These are phyloP conservation scores for Carex sylvatica DNA, from an alignment of 202 grass and related monocot genomes.

Conservation along the genomic window DNA sequence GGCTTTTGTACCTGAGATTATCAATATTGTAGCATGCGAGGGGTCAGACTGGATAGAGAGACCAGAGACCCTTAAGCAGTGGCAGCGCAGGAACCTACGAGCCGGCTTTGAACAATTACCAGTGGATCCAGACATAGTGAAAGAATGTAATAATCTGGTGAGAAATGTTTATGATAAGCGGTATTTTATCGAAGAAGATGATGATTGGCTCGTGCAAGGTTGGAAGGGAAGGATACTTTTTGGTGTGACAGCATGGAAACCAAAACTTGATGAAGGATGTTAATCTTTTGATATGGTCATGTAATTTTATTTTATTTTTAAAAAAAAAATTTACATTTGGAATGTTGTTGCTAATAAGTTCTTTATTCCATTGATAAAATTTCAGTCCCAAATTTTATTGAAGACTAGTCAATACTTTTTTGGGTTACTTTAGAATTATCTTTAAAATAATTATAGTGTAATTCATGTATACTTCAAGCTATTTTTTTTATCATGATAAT, in stretches of 20 bases:
- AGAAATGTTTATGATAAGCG: conserved; percentile 32
- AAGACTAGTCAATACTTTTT: no score
- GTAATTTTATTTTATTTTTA: no score
- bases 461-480: no score
- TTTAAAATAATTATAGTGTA: no score
- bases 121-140: conserved; percentile 34
- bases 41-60: conserved; percentile 41
- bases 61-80: conserved; percentile 46
- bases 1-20: conserved; percentile 24
- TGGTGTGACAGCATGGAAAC: conserved; percentile 37
- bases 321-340: not conserved
- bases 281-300: not conserved
- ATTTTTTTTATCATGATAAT: no score
- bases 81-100: conserved; percentile 44
- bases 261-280: conserved; percentile 6
- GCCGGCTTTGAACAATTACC: conserved; percentile 38
- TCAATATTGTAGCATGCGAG: conserved; percentile 42
- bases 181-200: conserved; percentile 40
- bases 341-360: not conserved
- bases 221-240: conserved; percentile 39
- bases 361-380: not conserved
- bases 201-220: conserved; percentile 37
- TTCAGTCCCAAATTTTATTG: no score
- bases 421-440: no score
- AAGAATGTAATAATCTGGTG: conserved; percentile 34